Conservation (phyloP, 2,329 filamentous ascomycete species). For the Periconia sp. region DNA sequence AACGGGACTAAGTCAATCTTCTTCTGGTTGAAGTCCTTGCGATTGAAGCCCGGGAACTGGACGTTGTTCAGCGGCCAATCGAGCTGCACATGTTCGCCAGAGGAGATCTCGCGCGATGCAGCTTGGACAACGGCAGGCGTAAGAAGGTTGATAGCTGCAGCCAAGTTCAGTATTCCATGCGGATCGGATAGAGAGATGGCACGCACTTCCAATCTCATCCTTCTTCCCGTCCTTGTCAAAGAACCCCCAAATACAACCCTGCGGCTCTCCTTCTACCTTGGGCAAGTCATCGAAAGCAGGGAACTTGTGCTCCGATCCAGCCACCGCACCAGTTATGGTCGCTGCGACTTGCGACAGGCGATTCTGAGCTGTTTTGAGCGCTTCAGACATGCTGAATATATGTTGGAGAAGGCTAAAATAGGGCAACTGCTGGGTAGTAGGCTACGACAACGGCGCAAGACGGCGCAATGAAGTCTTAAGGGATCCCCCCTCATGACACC, state of each 20-base stretch:
- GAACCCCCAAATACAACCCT: constrained; percentile 42
- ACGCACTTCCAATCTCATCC: constrained; percentile 60
- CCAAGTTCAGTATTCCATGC: background rate
- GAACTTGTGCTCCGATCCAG: constrained; percentile 26
- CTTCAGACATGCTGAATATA: background rate
- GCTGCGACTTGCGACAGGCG: constrained; percentile 19
- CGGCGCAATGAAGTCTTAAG: background rate
- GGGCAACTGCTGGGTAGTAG: background rate
- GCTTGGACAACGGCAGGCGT: constrained; percentile 60
- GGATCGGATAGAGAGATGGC: constrained; percentile 29
- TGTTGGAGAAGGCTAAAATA: too few relatives aligned
- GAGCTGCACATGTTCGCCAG: constrained; percentile 59
- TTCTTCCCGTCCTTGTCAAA: constrained; percentile 46
- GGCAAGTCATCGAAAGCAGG: constrained; percentile 42
- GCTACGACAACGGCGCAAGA: background rate
- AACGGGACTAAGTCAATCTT: constrained; percentile 54
- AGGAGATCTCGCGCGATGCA: constrained; percentile 58
- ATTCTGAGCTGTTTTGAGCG: constrained; percentile 17
- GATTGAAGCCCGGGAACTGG: constrained; percentile 61
- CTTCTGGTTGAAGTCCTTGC: constrained; percentile 58
- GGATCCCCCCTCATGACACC: too few relatives aligned
- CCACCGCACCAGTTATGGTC: constrained; percentile 10
- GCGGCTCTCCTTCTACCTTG: constrained; percentile 38
- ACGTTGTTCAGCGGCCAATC: constrained; percentile 63
- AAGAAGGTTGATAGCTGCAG: constrained; percentile 45